Percentiles rank a stretch among this genome's conserved stretches.
phyloP scores from a whole-genome alignment of 2,329 filamentous ascomycete species.

The Rhinocladiella similis region DNA sequence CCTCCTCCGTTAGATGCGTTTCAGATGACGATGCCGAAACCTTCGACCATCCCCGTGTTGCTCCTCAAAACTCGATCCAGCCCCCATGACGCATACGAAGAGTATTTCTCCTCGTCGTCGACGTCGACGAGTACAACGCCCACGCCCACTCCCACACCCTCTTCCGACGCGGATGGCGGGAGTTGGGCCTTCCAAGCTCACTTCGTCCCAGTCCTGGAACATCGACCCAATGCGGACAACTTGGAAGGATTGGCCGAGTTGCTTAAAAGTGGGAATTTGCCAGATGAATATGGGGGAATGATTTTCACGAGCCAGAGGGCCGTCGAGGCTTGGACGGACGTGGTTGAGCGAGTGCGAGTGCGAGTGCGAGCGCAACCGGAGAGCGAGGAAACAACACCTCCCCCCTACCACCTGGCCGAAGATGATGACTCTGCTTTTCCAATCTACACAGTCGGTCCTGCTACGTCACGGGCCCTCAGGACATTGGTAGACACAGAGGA shows the following conservation, averaged over 20 bases:
- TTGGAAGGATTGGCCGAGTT: slow-evolving; percentile 37
- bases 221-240: slow-evolving; percentile 41
- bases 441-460: slow-evolving; percentile 52
- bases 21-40: not conserved
- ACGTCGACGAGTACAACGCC: no score
- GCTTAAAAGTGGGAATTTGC: slow-evolving; percentile 37
- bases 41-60: slow-evolving; percentile 38
- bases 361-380: not conserved
- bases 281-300: slow-evolving; percentile 44
- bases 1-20: no score
- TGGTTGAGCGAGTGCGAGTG: slow-evolving; percentile 34
- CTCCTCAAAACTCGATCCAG: slow-evolving; percentile 50
- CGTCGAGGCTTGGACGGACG: slow-evolving; percentile 45
- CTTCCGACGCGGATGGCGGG: not conserved
- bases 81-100: slow-evolving; percentile 46
- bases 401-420: slow-evolving; percentile 1
- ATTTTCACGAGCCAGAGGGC: slow-evolving; percentile 53
- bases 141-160: not conserved
- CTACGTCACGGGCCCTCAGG: slow-evolving; percentile 64
- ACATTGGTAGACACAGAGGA: slow-evolving; percentile 47
- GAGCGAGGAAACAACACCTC: not conserved
- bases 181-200: slow-evolving; percentile 19
- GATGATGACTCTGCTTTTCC: slow-evolving; percentile 28
- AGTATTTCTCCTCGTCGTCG: slow-evolving; percentile 39
- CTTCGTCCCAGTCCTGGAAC: slow-evolving; percentile 50